Evolutionary conservation across 2,329 filamentous ascomycete species (phyloP).

Genomic region (Pyrenophora tritici-repentis): DNA sequence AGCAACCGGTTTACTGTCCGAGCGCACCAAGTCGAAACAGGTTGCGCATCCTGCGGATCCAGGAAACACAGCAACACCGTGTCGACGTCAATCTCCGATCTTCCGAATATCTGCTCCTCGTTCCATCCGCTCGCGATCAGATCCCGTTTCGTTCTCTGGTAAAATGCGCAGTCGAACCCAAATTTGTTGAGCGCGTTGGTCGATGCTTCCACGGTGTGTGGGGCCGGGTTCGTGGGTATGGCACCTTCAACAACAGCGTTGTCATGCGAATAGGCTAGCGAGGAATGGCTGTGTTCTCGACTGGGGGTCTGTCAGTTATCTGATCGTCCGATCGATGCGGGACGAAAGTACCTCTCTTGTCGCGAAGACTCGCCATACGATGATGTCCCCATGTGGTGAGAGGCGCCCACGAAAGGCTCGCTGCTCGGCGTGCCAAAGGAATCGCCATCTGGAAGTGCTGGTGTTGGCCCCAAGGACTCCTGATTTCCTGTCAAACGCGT

Average conservation of each 20-base stretch:
- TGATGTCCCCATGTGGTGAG: slow-evolving; percentile 32
- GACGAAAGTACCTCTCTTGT: slow-evolving; percentile 36
- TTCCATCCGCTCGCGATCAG: slow-evolving; percentile 42
- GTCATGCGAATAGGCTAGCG: slow-evolving; percentile 31
- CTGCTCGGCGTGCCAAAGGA: slow-evolving; percentile 34
- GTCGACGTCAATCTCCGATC: slow-evolving; percentile 43
- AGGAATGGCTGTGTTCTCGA: slow-evolving; percentile 41
- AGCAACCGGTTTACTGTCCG: slow-evolving; percentile 40
- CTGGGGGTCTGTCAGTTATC: slow-evolving; percentile 30
- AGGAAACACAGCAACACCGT: slow-evolving; percentile 41
- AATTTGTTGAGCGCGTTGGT: slow-evolving; percentile 36
- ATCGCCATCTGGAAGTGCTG: slow-evolving; percentile 31
- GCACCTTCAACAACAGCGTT: slow-evolving; percentile 22
- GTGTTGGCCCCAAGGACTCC: slow-evolving; percentile 30
- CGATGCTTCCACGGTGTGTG: slow-evolving; percentile 23
- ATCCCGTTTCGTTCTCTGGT: slow-evolving; percentile 39
- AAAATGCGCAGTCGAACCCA: slow-evolving; percentile 43
- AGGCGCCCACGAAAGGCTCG: slow-evolving; percentile 29
- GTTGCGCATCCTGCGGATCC: slow-evolving; percentile 41
- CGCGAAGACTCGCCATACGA: slow-evolving; percentile 44
- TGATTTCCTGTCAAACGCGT: slow-evolving; percentile 21
- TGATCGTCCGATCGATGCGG: slow-evolving; percentile 1
- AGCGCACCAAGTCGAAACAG: slow-evolving; percentile 42
- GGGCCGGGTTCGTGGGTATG: slow-evolving; percentile 25
- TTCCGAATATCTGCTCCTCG: slow-evolving; percentile 40